Evolutionary conservation across 306 rosid genomes (phyloP), one percentile per base, ranked within the genome.

Genomic region (Fagus sylvatica): DNA sequence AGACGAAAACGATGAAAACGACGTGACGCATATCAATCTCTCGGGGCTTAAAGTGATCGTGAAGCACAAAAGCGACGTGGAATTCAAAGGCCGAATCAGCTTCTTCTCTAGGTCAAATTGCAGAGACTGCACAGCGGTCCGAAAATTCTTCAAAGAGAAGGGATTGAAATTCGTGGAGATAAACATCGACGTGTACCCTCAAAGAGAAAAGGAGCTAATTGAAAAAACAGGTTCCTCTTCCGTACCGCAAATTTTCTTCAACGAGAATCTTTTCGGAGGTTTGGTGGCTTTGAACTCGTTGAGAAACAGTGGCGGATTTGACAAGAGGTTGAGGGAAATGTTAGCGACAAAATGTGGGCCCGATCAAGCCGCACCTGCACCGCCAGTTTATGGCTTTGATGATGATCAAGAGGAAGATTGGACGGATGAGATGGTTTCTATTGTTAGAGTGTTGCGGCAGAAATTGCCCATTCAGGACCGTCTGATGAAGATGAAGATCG

Each of bases 191-290:
- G 99, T 96, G 36, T 96, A 67, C 59, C 81, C 82, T 0, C 82
- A 82, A 74, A 78, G 99, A 19, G 96, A 91, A 79, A 76, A 48
- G 5, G 99, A 96, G 89, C 88, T 96, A 0, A n/a, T 78, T 0
- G 82, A 87, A 33, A 77, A 96, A 53, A 86, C 99, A 0, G 99
- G 96, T 0, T 77, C n/a, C 48, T 9, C 77, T 5, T 53, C 94
- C 3, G 99, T 96, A 68, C 99, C 99, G 54, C 87, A 85, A 87
- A 86, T 93, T 61, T 96, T 96, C 93, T 93, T 96, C 87, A 96
- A 96, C 90, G 97, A 93, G 86, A 93, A 87, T 84, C 73, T 88
- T 4, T 82, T 96, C 0, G 99, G 99, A 0, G 98, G 99, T 0
- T 76, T 96, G 48, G 97, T 91, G 53, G 94, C 91, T n/a, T 76